phyloP scores from a whole-genome alignment of 2,329 filamentous ascomycete species.

The Ascochyta fabae region DNA sequence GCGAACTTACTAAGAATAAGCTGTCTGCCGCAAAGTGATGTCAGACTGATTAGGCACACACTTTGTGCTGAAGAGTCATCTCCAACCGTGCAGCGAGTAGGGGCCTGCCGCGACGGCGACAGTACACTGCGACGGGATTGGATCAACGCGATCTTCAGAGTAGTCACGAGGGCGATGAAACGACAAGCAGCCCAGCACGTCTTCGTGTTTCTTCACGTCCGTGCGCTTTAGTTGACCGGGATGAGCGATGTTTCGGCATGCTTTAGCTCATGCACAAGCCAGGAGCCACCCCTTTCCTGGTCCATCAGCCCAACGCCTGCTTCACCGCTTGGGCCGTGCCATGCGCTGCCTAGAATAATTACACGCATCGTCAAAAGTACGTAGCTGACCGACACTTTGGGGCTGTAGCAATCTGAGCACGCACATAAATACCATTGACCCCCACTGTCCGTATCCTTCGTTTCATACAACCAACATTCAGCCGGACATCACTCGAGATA shows the following conservation, averaged over 20 bases:
- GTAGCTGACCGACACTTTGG: slow-evolving; percentile 51
- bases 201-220: slow-evolving; percentile 47
- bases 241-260: slow-evolving; percentile 48
- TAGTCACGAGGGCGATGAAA: slow-evolving; percentile 52
- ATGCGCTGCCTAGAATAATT: slow-evolving; percentile 47
- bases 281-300: slow-evolving; percentile 49
- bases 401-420: slow-evolving; percentile 44
- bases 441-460: slow-evolving; percentile 37
- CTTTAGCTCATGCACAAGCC: slow-evolving; percentile 47
- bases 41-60: slow-evolving; percentile 36
- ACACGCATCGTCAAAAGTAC: slow-evolving; percentile 49
- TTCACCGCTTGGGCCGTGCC: slow-evolving; percentile 50
- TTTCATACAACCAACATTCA: slow-evolving; percentile 40
- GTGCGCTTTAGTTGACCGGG: slow-evolving; percentile 42
- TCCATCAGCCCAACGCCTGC: slow-evolving; percentile 49
- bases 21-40: slow-evolving; percentile 36
- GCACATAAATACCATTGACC: slow-evolving; percentile 50
- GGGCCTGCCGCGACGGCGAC: slow-evolving; percentile 28
- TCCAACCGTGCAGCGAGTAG: slow-evolving; percentile 25
- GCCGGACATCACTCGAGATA: slow-evolving; percentile 29
- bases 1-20: slow-evolving; percentile 34
- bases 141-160: slow-evolving; percentile 45
- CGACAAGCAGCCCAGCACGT: slow-evolving; percentile 39
- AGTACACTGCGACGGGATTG: slow-evolving; percentile 40
- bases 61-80: slow-evolving; percentile 23